Evolutionary conservation across 1,284 basidiomycete genomes (phyloP).

Genomic region (Ceratobasidium sp.): DNA sequence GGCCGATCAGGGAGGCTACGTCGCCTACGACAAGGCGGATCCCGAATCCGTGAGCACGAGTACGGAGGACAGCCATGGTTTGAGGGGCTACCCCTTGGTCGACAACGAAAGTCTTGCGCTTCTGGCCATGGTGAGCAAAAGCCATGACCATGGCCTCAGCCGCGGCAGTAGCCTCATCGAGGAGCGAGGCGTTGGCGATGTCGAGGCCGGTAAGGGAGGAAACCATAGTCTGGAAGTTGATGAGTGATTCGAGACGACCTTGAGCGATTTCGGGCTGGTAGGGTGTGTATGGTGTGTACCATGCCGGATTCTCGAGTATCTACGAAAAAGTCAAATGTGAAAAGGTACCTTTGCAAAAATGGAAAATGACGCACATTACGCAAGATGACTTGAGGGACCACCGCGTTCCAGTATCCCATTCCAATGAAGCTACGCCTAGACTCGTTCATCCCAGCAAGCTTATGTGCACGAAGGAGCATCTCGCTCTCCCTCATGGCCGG

Average conservation of each 20-base stretch:
- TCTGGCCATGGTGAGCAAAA: slow-evolving; percentile 67
- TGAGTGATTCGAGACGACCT: slow-evolving; percentile 93
- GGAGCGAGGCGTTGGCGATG: slow-evolving; percentile 91
- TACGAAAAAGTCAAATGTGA: slow-evolving; percentile 48
- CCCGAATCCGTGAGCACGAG: slow-evolving; percentile 89
- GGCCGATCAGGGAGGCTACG: slow-evolving; percentile 62
- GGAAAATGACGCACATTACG: slow-evolving; percentile 69
- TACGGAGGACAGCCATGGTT: slow-evolving; percentile 84
- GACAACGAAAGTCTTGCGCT: slow-evolving; percentile 85
- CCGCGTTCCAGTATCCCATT: slow-evolving; percentile 96
- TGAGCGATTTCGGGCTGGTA: slow-evolving; percentile 93
- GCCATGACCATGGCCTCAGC: slow-evolving; percentile 93
- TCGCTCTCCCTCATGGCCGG: slow-evolving; percentile 86
- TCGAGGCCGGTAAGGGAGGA: slow-evolving; percentile 94
- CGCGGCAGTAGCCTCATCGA: slow-evolving; percentile 92
- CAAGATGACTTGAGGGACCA: slow-evolving; percentile 91
- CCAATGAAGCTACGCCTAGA: slow-evolving; percentile 93
- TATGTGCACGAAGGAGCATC: slow-evolving; percentile 76
- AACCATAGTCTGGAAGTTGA: slow-evolving; percentile 98
- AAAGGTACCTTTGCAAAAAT: background rate
- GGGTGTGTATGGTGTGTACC: slow-evolving; percentile 98
- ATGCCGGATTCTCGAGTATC: slow-evolving; percentile 96
- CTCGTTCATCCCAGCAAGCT: slow-evolving; percentile 80
- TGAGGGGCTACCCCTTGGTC: slow-evolving; percentile 85
- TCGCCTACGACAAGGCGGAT: slow-evolving; percentile 80